Conservation (phyloP, 441 rosid genomes). For the Corymbia calophylla region DNA sequence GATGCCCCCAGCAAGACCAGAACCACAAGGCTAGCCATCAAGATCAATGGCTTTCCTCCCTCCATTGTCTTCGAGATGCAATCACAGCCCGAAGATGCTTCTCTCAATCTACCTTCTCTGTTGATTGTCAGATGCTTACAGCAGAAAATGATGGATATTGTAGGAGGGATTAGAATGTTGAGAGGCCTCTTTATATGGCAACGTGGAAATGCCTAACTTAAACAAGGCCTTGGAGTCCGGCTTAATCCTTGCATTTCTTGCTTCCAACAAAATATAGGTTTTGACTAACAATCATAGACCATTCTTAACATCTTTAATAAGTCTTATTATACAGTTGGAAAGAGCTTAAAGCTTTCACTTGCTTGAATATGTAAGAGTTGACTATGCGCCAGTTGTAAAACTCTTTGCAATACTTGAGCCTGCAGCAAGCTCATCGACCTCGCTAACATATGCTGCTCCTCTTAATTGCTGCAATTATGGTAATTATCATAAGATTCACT, state of each 20-base stretch:
- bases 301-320: not conserved
- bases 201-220: not conserved
- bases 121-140: not conserved
- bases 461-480: not conserved
- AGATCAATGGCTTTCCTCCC: conserved; percentile 30
- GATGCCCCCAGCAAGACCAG: conserved; percentile 29
- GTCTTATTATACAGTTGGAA: not conserved
- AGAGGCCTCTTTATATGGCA: not conserved
- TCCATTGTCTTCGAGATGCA: conserved; percentile 2
- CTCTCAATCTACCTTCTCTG: not conserved
- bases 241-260: conserved; percentile 19
- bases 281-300: not conserved
- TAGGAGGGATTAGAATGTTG: not conserved
- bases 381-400: not conserved
- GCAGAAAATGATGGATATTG: not conserved
- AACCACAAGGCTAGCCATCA: conserved; percentile 25
- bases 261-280: conserved; percentile 11
- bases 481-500: not conserved
- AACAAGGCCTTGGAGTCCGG: conserved; percentile 7
- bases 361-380: not conserved
- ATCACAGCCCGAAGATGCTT: not conserved
- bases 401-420: not conserved
- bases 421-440: not conserved
- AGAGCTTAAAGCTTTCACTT: not conserved
- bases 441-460: not conserved